phyloP scores from a whole-genome alignment of 176 grass and related monocot genomes.

The Thinopyrum elongatum region DNA sequence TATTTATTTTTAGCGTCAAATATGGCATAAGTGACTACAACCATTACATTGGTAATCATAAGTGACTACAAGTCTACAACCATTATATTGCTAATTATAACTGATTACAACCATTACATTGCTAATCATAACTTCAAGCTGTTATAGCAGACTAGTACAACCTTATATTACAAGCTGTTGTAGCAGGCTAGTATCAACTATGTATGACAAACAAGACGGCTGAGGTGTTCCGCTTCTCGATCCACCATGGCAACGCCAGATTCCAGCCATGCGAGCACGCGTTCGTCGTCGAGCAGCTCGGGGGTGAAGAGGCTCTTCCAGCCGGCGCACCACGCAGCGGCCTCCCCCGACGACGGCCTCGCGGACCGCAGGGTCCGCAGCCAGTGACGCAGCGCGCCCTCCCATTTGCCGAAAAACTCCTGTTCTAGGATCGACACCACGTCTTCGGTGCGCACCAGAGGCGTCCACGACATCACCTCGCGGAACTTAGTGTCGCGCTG shows the following conservation, averaged over 20 bases:
- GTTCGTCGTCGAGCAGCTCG: conserved; percentile 57
- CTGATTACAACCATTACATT: too few species aligned
- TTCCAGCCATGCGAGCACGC: conserved; percentile 30
- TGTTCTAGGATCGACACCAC: conserved; percentile 22
- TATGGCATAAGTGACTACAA: too few species aligned
- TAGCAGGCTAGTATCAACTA: neutral
- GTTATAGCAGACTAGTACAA: too few species aligned
- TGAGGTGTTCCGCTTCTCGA: conserved; percentile 1
- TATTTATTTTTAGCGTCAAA: too few species aligned
- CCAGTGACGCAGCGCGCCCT: neutral
- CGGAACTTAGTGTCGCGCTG: neutral
- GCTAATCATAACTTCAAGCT: too few species aligned
- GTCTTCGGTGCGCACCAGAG: conserved; percentile 31
- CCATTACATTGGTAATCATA: too few species aligned
- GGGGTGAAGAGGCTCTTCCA: conserved; percentile 52
- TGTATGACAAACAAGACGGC: neutral
- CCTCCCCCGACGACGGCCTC: conserved; percentile 33
- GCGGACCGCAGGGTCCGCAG: neutral
- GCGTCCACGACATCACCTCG: conserved; percentile 60
- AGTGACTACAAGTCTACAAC: too few species aligned
- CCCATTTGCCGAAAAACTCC: neutral
- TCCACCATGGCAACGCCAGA: conserved; percentile 48
- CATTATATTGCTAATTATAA: too few species aligned
- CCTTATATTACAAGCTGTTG: too few species aligned
- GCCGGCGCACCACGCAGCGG: conserved; percentile 34